phyloP scores from a whole-genome alignment of 495 filamentous ascomycete species.

The Xanthoparmelia taractica region DNA sequence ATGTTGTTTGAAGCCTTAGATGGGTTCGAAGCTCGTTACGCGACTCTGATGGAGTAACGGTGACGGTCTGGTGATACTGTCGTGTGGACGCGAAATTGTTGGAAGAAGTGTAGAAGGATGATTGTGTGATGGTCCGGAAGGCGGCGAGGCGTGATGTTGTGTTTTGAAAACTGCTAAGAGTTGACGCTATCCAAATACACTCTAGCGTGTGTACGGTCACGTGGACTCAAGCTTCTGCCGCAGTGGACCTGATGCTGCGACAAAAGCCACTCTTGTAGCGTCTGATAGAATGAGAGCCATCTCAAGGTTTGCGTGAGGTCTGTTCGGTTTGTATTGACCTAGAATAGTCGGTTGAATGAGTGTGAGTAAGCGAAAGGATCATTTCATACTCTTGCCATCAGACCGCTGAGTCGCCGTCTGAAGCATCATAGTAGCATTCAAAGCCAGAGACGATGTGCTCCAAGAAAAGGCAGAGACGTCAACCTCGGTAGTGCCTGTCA shows the following conservation, averaged over 20 bases:
- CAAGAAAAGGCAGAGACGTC: not conserved
- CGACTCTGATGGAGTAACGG: slow-evolving; percentile 4
- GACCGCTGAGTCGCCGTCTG: not conserved
- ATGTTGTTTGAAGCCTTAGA: slow-evolving; percentile 1
- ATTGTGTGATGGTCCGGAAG: slow-evolving; percentile 15
- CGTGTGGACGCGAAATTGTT: not conserved
- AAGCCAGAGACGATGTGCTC: not conserved
- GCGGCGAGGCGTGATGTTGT: slow-evolving; percentile 23
- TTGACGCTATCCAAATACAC: not conserved
- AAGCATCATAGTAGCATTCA: not conserved
- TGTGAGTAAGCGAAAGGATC: not conserved
- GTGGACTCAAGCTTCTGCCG: slow-evolving; percentile 1
- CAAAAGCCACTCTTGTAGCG: not conserved
- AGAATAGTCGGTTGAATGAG: not conserved
- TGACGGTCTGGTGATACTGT: not conserved
- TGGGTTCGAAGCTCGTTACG: not conserved
- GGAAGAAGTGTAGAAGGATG: slow-evolving; percentile 10
- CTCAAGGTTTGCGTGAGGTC: not conserved
- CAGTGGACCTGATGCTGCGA: not conserved
- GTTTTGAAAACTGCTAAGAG: slow-evolving; percentile 10
- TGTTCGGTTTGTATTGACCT: not conserved
- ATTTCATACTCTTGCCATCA: not conserved
- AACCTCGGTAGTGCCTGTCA: not conserved
- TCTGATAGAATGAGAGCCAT: not conserved
- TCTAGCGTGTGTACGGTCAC: not conserved